phyloP scores from a whole-genome alignment of 352 stramenopile genomes.

The Pythium myriotylum region DNA sequence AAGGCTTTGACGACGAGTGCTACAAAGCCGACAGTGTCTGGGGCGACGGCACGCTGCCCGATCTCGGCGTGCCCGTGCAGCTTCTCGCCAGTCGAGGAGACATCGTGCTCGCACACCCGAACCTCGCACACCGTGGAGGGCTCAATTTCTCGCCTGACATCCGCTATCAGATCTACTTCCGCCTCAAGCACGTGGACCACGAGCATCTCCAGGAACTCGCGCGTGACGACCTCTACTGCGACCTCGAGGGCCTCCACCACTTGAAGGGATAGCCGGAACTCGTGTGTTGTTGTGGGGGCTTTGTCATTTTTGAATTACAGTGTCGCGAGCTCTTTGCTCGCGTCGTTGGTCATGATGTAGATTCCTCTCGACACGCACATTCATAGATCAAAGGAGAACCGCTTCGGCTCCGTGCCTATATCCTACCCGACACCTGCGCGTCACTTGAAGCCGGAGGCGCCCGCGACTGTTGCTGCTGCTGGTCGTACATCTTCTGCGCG shows the following conservation, averaged over 20 bases:
- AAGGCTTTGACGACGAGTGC: slow-evolving; percentile 58
- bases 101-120: slow-evolving; percentile 74
- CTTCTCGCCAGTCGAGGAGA: slow-evolving; percentile 59
- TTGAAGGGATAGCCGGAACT: not conserved
- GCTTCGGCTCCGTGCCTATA: slow-evolving; percentile 4
- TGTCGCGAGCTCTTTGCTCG: not conserved
- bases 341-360: not conserved
- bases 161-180: slow-evolving; percentile 85
- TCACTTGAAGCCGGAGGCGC: not conserved
- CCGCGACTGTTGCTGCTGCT: too few species aligned
- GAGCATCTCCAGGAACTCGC: slow-evolving; percentile 34
- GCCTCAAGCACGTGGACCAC: slow-evolving; percentile 73
- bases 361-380: not conserved
- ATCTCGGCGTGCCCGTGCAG: slow-evolving; percentile 64
- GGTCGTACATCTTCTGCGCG: slow-evolving; percentile 35
- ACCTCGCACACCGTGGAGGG: slow-evolving; percentile 70
- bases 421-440: not conserved
- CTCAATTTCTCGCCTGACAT: slow-evolving; percentile 85
- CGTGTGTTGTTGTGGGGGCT: not conserved
- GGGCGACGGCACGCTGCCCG: slow-evolving; percentile 68
- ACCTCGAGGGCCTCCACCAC: slow-evolving; percentile 58
- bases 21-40: slow-evolving; percentile 74
- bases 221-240: slow-evolving; percentile 42
- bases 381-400: too few species aligned
- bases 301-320: slow-evolving; percentile 1